Conservation (phyloP, 139 green algal species). For the Limnomonas spitsbergensis region DNA sequence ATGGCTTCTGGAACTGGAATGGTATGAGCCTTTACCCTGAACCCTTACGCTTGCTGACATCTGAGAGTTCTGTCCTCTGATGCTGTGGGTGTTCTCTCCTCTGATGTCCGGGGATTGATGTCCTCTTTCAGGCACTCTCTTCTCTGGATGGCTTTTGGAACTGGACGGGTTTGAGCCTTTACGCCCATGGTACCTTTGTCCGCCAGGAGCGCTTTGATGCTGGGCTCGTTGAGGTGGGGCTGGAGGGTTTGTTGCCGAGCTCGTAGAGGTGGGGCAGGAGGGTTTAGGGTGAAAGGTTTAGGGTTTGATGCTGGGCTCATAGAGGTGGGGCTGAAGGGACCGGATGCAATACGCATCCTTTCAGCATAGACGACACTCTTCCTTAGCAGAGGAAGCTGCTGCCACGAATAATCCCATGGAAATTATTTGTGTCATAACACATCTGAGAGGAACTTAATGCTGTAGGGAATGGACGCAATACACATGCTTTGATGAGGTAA, state of each 20-base stretch:
- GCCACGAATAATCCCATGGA: not conserved
- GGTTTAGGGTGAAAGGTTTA: no score
- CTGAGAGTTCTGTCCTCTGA: no score
- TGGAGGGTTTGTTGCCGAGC: not conserved
- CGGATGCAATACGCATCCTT: no score
- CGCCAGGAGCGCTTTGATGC: not conserved
- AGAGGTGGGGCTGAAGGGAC: no score
- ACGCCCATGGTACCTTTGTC: constrained; percentile 9
- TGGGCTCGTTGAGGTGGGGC: not conserved
- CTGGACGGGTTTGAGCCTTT: constrained; percentile 11
- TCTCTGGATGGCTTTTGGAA: not conserved
- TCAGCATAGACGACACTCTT: not conserved
- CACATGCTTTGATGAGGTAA: no score
- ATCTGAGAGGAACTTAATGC: no score
- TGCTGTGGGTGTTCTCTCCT: no score
- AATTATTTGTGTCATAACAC: no score
- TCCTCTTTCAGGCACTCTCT: constrained; percentile 9
- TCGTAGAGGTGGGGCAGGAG: not conserved
- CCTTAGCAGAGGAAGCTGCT: not conserved
- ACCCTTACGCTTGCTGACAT: no score
- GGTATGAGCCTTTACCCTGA: not conserved
- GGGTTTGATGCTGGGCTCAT: not conserved
- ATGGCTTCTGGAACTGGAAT: not conserved
- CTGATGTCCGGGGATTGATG: no score
- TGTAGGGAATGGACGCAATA: no score